These are phyloP conservation scores for Helicostylum pulchrum DNA, from an alignment of 192 early-diverging fungal species.

Conservation along the genomic window DNA sequence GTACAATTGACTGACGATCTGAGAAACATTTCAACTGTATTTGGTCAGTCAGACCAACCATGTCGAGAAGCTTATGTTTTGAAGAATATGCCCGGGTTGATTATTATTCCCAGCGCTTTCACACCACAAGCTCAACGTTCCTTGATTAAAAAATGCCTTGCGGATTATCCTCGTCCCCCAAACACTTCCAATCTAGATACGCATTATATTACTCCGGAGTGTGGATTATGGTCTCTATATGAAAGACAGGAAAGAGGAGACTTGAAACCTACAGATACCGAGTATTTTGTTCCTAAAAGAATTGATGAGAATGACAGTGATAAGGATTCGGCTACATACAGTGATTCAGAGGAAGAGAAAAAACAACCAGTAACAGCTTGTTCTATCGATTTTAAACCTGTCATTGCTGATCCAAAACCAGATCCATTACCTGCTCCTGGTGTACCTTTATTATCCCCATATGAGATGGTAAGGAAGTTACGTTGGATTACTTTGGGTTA, in stretches of 20 bases:
- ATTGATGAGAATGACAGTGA: neutral
- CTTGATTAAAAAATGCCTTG: conserved; percentile 70
- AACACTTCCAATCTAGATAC: conserved; percentile 89
- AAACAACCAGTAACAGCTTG: conserved; percentile 1
- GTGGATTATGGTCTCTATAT: conserved; percentile 60
- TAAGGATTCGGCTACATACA: neutral
- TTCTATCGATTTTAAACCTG: conserved; percentile 12
- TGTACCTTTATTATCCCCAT: conserved; percentile 29
- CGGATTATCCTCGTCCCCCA: conserved; percentile 72
- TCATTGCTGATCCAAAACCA: neutral
- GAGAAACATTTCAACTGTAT: conserved; percentile 5
- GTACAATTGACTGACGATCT: conserved; percentile 18
- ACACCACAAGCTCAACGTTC: conserved; percentile 65
- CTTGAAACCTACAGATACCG: conserved; percentile 20
- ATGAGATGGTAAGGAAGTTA: conserved; percentile 49
- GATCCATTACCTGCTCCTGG: conserved; percentile 1
- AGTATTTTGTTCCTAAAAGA: conserved; percentile 35
- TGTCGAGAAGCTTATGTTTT: conserved; percentile 6
- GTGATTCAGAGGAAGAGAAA: neutral
- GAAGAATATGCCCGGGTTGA: conserved; percentile 44
- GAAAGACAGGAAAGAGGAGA: conserved; percentile 31
- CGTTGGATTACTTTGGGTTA: conserved; percentile 77
- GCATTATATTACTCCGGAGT: conserved; percentile 66
- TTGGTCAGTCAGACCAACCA: conserved; percentile 4
- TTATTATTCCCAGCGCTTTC: conserved; percentile 78